Evolutionary conservation across 2,329 filamentous ascomycete species (phyloP), one percentile per base, ranked within the genome.

Genomic region (Kalmusia sp.): DNA sequence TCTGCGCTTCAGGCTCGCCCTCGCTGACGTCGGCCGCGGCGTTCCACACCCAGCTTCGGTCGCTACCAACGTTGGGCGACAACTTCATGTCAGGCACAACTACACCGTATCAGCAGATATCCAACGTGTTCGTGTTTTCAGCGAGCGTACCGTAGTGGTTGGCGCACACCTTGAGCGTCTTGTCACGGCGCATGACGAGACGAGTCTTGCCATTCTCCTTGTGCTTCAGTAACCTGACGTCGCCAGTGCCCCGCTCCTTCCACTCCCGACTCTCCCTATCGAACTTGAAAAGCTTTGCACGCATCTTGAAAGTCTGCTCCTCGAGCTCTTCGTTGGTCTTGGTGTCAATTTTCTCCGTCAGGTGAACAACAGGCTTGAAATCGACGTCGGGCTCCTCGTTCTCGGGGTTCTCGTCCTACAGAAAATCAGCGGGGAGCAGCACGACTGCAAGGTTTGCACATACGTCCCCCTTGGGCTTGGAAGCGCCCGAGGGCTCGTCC

Each of bases 81-180:
- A 99, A 89, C 84, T 96, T 97, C 93, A 99, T 98, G 79, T 97
- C 93, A 59, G 93, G 93, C 57, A 96, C 92, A 72, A 99, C 93
- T 96, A 64, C 54, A 45, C 31, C 49, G n/a, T 31, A 51, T 55
- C 37, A 72, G 67, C 56, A 61, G 39, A 19, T 39, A 55, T 70
- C 48, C 51, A 21, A 21, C 17, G 6, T 7, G n/a, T 28, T 19
- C 30, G 1, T 7, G 21, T 2, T n/a, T 12, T 21, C 5, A n/a
- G 17, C 34, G 46, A 34, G 45, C 90, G 71, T 88, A 96, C 93
- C 89, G 81, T 99, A 99, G 85, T 99, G 95, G 84, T 99, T 99
- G 75, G 95, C 95, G 88, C 95, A 99, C 80, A 99, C 95, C 86
- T 99, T 99, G 82, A 98, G 87, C 57, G 95, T 99, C 91, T 98